Evolutionary conservation across 495 filamentous ascomycete species (phyloP), one percentile per base, ranked within the genome.

Genomic region (Podospora anserina): DNA sequence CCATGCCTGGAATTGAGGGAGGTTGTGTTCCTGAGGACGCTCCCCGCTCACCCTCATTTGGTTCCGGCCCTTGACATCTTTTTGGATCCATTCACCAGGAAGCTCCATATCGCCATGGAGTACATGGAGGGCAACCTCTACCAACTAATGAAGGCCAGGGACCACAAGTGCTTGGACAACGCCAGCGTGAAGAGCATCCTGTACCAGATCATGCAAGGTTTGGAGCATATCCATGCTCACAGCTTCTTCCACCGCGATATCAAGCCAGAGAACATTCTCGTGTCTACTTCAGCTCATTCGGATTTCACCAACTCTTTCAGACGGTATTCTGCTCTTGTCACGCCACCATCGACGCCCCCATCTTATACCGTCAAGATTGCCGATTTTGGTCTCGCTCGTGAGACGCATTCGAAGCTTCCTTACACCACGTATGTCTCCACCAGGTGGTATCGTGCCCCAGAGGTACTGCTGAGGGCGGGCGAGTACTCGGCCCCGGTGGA

Each of bases 101-200:
- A 97, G 79, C 88, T 99, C 60, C 96, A 99, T 78, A 99, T 99
- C 67, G 89, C 87, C 74, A 99, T 99, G 96, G 96, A 99, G 80
- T 97, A 97, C 72, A 99, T 99, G 96, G 96, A 99, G 78, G 96
- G 96, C 32, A 99, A 99, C 77, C 83, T 99, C 1, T 99, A 99
- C 75, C 96, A 98, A 80, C 81, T 99, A 63, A 99, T 99, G 95
- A 99, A 99, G 77, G 89, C 95, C 63, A 87, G 96, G 66, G 95
- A 99, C 69, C 93, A 97, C 81, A 98, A 97, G 79, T 89, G 83
- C 66, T 83, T 99, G 26, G 96, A 99, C 75, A 89, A 89, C 56
- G 88, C 86, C 69, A 95, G 92, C 69, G 96, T 99, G 66, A 98
- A 99, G 83, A 98, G 94, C 80, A 96, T 99, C 71, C 81, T 99